A percentile compares a stretch with the other conserved stretches of the same genome.
Evolutionary conservation across 1,284 basidiomycete species (phyloP).

Genomic region (Cutaneotrichosporon arboriforme): DNA sequence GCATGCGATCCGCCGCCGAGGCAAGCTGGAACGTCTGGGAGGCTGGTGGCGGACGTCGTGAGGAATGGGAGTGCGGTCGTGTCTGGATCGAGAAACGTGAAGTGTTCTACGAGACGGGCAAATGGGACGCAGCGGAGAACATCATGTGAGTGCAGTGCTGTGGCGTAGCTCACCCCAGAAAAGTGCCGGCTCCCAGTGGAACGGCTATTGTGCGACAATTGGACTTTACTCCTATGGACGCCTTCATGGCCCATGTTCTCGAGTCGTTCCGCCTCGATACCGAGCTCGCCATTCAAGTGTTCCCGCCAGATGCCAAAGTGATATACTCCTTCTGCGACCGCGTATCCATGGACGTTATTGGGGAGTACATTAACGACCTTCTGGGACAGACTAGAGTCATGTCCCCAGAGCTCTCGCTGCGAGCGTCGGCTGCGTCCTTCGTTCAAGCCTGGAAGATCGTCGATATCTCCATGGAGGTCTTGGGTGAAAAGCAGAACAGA

Average conservation of each 20-base stretch:
- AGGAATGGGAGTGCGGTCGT: constrained; percentile 85
- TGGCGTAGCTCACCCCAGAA: constrained; percentile 18
- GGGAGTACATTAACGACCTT: constrained; percentile 77
- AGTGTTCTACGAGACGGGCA: constrained; percentile 78
- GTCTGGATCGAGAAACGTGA: constrained; percentile 91
- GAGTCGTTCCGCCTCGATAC: constrained; percentile 67
- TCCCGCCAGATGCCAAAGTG: constrained; percentile 59
- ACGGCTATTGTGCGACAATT: constrained; percentile 48
- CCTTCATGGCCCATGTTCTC: constrained; percentile 70
- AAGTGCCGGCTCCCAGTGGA: constrained; percentile 29
- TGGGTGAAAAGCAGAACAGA: constrained; percentile 36
- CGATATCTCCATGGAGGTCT: constrained; percentile 59
- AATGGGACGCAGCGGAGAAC: constrained; percentile 75
- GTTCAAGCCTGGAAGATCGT: constrained; percentile 81
- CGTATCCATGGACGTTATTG: constrained; percentile 52
- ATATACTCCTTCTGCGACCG: constrained; percentile 41
- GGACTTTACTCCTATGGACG: constrained; percentile 89
- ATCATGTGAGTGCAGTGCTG: constrained; percentile 60
- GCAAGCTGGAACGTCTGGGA: constrained; percentile 77
- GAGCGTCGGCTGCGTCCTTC: constrained; percentile 83
- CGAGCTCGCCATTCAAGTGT: constrained; percentile 71
- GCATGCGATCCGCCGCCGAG: constrained; percentile 71
- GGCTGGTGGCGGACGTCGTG: constrained; percentile 38
- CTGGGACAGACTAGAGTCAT: constrained; percentile 71
- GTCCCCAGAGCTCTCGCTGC: constrained; percentile 67